Conservation (phyloP, 441 rosid species). For the Bocquillonia castaneifolia region DNA sequence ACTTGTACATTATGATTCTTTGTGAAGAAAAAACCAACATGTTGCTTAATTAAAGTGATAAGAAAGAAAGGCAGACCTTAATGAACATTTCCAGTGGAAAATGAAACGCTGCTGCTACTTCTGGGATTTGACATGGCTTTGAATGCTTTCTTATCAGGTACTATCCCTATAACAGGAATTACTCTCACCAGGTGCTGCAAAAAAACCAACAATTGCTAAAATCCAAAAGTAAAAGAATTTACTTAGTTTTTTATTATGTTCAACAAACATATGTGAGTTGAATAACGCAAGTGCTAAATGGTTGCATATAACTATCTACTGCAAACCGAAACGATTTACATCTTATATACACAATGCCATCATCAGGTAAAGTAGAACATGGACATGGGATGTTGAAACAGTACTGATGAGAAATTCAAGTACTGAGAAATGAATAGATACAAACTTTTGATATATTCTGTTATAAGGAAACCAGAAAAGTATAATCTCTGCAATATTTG, state of each 20-base stretch:
- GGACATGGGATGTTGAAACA: background rate
- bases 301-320: background rate
- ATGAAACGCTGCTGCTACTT: constrained; percentile 81
- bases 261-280: background rate
- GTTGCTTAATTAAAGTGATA: background rate
- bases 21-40: constrained; percentile 5
- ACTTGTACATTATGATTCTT: background rate
- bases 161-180: constrained; percentile 80
- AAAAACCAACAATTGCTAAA: constrained; percentile 20
- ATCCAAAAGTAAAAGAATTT: background rate
- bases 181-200: constrained; percentile 84
- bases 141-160: no score
- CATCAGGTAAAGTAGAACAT: no score
- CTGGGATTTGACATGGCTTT: constrained; percentile 63
- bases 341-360: background rate
- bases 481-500: background rate
- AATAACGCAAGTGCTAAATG: constrained; percentile 1
- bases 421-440: background rate
- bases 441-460: background rate
- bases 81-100: constrained; percentile 91
- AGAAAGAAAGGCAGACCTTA: constrained; percentile 55
- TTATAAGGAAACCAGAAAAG: background rate
- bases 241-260: background rate
- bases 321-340: constrained; percentile 3
- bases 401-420: background rate